Base-by-base conservation (phyloP, 441 rosid genomes). In the Erodium moschatum region DNA sequence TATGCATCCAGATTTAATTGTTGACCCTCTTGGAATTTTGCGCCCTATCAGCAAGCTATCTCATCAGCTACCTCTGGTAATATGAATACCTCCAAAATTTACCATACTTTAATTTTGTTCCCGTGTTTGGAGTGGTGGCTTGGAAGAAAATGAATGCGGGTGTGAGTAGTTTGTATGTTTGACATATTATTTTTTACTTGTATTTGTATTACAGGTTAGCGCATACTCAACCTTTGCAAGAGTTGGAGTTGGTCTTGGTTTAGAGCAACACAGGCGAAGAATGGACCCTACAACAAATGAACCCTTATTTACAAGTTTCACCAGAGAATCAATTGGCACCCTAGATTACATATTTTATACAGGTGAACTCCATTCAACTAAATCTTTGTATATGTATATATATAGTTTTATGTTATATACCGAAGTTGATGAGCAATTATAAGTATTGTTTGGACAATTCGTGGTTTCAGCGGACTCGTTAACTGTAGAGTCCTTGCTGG, bases 281-380 rank as follows among this genome's bases (percentile, higher is more conserved):
- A 85, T 95, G 88, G 97, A 92, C 80, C 80, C 83, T 11, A 12
- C n/a, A n/a, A n/a, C n/a, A n/a, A n/a, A n/a, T n/a, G n/a, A n/a
- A n/a, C n/a, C n/a, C n/a, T n/a, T n/a, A n/a, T n/a, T n/a, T n/a
- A n/a, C n/a, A n/a, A n/a, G n/a, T n/a, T n/a, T n/a, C n/a, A n/a
- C n/a, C n/a, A 85, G 97, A 77, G 99, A 95, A 77, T 95, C 92
- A 71, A 86, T 89, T 0, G 99, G 99, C 83, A 90, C 97, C 27
- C 82, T 85, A 15, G 99, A 95, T 84, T 95, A 95, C 73, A 95
- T 95, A 85, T 90, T 95, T 71, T 95, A 95, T 85, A 90, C 97
- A 71, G 99, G 99, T 94, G 76, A 75, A 8, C 33, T n/a, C n/a
- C 85, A 27, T n/a, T 87, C 97, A 48, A 95, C 91, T 76, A 97